Percentiles rank a stretch among this genome's conserved stretches.
These are phyloP conservation scores for Pichia sp. DNA, from an alignment of 1,139 yeast species.

Conservation along the genomic window DNA sequence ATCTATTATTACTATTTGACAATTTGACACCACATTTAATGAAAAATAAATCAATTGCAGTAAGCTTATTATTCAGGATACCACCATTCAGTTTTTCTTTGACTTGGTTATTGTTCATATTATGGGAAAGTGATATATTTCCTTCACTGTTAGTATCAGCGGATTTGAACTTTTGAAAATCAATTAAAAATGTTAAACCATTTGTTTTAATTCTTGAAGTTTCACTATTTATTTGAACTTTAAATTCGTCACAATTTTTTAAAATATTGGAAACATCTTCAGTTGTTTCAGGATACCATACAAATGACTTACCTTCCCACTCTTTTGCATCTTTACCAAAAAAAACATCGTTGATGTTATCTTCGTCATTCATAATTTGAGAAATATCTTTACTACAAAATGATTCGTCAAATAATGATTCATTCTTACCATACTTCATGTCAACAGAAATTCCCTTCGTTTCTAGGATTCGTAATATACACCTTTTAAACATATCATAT, in stretches of 20 bases:
- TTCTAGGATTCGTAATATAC: constrained; percentile 20
- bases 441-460: constrained; percentile 24
- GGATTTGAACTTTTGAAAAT: constrained; percentile 10
- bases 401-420: constrained; percentile 10
- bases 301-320: constrained; percentile 20
- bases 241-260: constrained; percentile 21
- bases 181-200: constrained; percentile 16
- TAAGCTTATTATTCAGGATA: neutral
- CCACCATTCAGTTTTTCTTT: constrained; percentile 2
- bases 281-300: constrained; percentile 20
- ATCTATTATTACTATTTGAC: constrained; percentile 1
- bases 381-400: constrained; percentile 30
- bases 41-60: constrained; percentile 19
- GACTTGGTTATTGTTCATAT: constrained; percentile 1
- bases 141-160: neutral
- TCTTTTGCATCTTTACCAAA: constrained; percentile 31
- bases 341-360: constrained; percentile 37
- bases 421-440: constrained; percentile 21
- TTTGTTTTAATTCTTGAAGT: constrained; percentile 4
- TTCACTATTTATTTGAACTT: constrained; percentile 22
- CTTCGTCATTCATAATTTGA: constrained; percentile 34
- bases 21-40: constrained; percentile 17
- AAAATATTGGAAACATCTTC: constrained; percentile 21
- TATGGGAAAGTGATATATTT: neutral
- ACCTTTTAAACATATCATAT: constrained; percentile 24